A percentile compares a stretch with the other conserved stretches of the same genome.
These are phyloP conservation scores for Amoeboaphelidium protococcarum DNA, from an alignment of 371 early-diverging fungal species.

Conservation along the genomic window DNA sequence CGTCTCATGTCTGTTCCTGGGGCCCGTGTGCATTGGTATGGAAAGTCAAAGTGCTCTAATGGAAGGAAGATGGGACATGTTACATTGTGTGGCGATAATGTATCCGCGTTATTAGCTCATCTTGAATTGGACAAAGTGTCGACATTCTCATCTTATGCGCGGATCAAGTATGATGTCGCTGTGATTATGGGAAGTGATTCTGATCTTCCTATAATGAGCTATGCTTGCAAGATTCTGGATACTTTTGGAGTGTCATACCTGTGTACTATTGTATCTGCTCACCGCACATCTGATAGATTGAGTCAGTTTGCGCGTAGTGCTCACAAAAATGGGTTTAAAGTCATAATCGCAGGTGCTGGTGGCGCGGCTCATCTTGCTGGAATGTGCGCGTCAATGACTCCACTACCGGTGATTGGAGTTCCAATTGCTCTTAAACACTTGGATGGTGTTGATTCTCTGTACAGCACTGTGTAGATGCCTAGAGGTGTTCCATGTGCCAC, in stretches of 20 bases:
- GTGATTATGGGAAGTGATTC: slow-evolving; percentile 94
- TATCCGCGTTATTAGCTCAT: too few relatives aligned
- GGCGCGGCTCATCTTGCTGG: slow-evolving; percentile 95
- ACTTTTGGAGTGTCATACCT: slow-evolving; percentile 77
- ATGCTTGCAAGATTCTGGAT: slow-evolving; percentile 56
- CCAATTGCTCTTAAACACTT: slow-evolving; percentile 71
- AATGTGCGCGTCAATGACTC: slow-evolving; percentile 88
- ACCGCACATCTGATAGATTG: slow-evolving; percentile 80
- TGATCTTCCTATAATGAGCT: slow-evolving; percentile 75
- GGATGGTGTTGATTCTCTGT: slow-evolving; percentile 81
- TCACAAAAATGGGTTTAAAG: slow-evolving; percentile 61
- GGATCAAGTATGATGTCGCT: too few relatives aligned
- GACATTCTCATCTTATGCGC: too few relatives aligned
- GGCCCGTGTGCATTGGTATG: slow-evolving; percentile 72
- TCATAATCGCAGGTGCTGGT: slow-evolving; percentile 88
- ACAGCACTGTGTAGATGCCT: slow-evolving; percentile 95
- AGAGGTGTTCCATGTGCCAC: slow-evolving; percentile 91
- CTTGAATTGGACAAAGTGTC: too few relatives aligned
- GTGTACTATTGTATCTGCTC: slow-evolving; percentile 77
- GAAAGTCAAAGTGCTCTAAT: slow-evolving; percentile 52
- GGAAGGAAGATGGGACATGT: slow-evolving; percentile 95
- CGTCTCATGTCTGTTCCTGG: slow-evolving; percentile 33
- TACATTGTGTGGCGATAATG: slow-evolving; percentile 62
- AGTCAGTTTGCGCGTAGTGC: slow-evolving; percentile 55
- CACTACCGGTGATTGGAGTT: slow-evolving; percentile 86